Percentiles rank a stretch among this genome's conserved stretches.
Evolutionary conservation across 176 grass and related monocot species (phyloP).

Genomic region (Musa beccarii): DNA sequence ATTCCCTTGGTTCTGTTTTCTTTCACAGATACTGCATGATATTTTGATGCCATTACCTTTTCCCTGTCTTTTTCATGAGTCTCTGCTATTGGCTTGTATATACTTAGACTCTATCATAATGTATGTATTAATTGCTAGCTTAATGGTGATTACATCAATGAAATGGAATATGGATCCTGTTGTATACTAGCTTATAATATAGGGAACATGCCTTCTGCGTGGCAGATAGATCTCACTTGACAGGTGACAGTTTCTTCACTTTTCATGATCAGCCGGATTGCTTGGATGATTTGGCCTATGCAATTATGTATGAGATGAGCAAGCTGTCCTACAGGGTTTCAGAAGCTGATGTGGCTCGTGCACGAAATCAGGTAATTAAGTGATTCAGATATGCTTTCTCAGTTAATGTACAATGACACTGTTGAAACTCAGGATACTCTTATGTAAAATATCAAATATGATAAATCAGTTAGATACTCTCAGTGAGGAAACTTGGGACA

Average conservation of each 20-base stretch:
- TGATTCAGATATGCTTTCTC: not conserved
- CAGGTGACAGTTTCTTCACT: not conserved
- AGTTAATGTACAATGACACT: not conserved
- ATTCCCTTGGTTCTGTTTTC: too few species aligned
- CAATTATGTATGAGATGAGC: conserved; percentile 93
- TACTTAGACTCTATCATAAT: too few species aligned
- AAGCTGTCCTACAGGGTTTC: conserved; percentile 86
- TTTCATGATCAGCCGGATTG: conserved; percentile 62
- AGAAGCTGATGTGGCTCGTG: conserved; percentile 95
- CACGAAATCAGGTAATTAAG: conserved; percentile 80
- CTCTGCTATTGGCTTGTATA: too few species aligned
- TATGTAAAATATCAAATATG: not conserved
- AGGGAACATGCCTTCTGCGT: not conserved
- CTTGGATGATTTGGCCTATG: conserved; percentile 93
- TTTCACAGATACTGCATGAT: too few species aligned
- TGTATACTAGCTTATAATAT: not conserved
- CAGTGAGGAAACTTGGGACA: too few species aligned
- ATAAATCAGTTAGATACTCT: too few species aligned
- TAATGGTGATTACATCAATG: not conserved
- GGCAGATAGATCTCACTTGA: not conserved
- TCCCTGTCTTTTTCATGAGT: too few species aligned
- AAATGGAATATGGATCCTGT: not conserved
- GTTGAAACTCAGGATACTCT: too few species aligned
- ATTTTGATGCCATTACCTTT: too few species aligned
- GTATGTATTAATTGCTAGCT: not conserved